phyloP scores from a whole-genome alignment of 495 filamentous ascomycete species.

The Neurospora cerealis region DNA sequence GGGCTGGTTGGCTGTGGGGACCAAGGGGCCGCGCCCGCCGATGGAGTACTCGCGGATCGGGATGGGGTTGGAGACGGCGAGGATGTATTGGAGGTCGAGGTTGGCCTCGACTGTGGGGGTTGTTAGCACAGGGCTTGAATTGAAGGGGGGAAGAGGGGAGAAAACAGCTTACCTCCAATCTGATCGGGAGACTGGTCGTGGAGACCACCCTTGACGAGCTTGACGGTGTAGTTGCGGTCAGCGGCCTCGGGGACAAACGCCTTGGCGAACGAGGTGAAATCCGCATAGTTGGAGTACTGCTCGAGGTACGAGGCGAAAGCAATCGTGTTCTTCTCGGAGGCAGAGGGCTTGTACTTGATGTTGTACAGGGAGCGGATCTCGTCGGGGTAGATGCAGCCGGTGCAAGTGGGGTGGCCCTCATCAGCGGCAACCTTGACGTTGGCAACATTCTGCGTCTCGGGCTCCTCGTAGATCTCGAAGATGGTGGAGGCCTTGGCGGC shows the following conservation, averaged over 20 bases:
- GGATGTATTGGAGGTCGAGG: constrained; percentile 63
- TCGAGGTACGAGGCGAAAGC: constrained; percentile 39
- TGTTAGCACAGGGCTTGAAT: too few species aligned
- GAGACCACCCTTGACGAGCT: constrained; percentile 48
- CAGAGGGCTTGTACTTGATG: constrained; percentile 25
- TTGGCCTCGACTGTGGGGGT: constrained; percentile 53
- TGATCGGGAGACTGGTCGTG: constrained; percentile 27
- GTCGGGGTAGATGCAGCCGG: constrained; percentile 40
- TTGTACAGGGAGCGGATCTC: constrained; percentile 54
- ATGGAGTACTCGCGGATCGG: constrained; percentile 35
- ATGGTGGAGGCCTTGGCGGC: constrained; percentile 18
- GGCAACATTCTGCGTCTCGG: constrained; percentile 1
- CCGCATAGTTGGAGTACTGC: constrained; percentile 51
- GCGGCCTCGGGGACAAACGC: constrained; percentile 35
- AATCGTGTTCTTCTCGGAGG: constrained; percentile 16
- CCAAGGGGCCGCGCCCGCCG: constrained; percentile 37
- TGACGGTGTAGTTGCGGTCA: constrained; percentile 50
- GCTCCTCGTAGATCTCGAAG: constrained; percentile 14
- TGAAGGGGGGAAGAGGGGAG: too few species aligned
- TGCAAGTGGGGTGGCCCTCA: constrained; percentile 31
- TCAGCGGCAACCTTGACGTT: neutral
- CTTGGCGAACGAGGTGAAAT: constrained; percentile 42
- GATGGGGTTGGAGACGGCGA: constrained; percentile 33
- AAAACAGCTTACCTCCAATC: constrained; percentile 19
- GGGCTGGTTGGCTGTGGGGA: constrained; percentile 49